phyloP scores from a whole-genome alignment of 2,329 filamentous ascomycete genomes.

The Colletotrichum sp. region DNA sequence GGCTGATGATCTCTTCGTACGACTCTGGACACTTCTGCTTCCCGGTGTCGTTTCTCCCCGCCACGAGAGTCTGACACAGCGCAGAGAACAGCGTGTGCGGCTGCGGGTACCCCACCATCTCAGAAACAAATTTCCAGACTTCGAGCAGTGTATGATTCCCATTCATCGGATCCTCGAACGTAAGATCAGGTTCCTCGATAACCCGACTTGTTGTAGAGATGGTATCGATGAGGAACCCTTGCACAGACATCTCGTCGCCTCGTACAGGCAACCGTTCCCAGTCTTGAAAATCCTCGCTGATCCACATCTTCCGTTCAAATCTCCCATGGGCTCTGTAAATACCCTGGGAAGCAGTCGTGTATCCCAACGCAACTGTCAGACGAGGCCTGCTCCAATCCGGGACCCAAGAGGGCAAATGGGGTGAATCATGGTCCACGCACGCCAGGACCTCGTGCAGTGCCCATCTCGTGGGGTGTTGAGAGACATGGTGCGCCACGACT shows the following conservation, averaged over 20 bases:
- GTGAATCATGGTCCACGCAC: background rate
- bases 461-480: background rate
- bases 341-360: background rate
- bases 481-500: background rate
- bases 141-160: background rate
- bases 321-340: background rate
- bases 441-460: background rate
- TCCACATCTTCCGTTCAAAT: background rate
- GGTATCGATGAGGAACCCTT: background rate
- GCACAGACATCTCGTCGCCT: background rate
- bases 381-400: slow-evolving; percentile 8
- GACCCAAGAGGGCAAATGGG: slow-evolving; percentile 9
- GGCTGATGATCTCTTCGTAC: background rate
- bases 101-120: background rate
- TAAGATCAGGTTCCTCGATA: background rate
- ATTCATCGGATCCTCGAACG: slow-evolving; percentile 33
- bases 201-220: background rate
- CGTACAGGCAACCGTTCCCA: background rate
- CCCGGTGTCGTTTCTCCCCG: background rate
- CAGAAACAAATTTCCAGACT: background rate
- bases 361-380: background rate
- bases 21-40: background rate
- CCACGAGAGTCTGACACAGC: background rate
- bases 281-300: background rate
- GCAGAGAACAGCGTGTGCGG: background rate